A percentile compares a stretch with the other conserved stretches of the same genome.
Evolutionary conservation across 2,329 filamentous ascomycete species (phyloP).

Genomic region (Sporothrix schenckii): DNA sequence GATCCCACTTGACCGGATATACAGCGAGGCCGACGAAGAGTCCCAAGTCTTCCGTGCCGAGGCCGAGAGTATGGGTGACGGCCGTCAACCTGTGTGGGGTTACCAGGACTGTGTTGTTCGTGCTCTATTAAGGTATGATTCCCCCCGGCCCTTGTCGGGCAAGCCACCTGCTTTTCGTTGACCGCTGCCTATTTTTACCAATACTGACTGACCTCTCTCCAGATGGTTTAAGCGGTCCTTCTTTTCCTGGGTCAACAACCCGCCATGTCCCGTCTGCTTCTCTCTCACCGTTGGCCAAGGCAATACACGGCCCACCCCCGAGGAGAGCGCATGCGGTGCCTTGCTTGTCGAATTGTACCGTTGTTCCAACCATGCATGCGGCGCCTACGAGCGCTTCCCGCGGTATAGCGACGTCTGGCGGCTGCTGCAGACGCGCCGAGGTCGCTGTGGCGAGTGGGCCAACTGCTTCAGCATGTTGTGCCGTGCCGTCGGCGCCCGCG

Average conservation of each 20-base stretch:
- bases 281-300: conserved; percentile 82
- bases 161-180: conserved; percentile 31
- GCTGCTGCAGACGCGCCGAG: conserved; percentile 80
- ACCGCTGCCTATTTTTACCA: background rate
- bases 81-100: conserved; percentile 83
- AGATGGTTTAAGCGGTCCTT: conserved; percentile 97
- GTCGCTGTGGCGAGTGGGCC: conserved; percentile 92
- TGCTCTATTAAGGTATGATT: conserved; percentile 74
- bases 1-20: conserved; percentile 88
- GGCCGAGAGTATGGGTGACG: conserved; percentile 82
- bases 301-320: conserved; percentile 80
- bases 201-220: conserved; percentile 25
- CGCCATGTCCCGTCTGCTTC: conserved; percentile 77
- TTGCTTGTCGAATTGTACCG: conserved; percentile 86
- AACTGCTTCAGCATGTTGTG: conserved; percentile 99
- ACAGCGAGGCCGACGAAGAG: conserved; percentile 92
- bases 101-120: conserved; percentile 97
- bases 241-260: conserved; percentile 97
- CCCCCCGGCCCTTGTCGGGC: background rate
- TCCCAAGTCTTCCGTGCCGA: conserved; percentile 83
- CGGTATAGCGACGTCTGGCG: conserved; percentile 96
- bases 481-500: conserved; percentile 83
- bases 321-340: conserved; percentile 87
- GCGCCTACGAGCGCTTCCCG: conserved; percentile 80
- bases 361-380: conserved; percentile 76